phyloP scores from a whole-genome alignment of 2,329 filamentous ascomycete genomes.

The Ustulina deusta region DNA sequence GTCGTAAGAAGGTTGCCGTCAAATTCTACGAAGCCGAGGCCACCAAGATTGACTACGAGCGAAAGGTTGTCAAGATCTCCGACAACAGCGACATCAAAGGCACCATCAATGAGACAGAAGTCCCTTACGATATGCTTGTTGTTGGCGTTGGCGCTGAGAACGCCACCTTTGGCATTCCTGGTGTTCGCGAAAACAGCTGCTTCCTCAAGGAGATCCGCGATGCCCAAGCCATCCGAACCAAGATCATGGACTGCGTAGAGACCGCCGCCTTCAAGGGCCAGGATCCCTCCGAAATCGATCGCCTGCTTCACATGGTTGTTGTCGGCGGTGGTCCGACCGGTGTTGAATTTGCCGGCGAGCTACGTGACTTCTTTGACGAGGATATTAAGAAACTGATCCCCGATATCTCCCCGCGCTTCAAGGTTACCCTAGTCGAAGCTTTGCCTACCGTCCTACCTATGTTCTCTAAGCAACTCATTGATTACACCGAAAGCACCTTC shows the following conservation, averaged over 20 bases:
- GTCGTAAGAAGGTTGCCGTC: constrained; percentile 92
- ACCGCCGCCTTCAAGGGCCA: constrained; percentile 99
- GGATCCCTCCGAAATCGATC: constrained; percentile 85
- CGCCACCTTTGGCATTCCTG: constrained; percentile 96
- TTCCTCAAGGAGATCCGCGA: constrained; percentile 99
- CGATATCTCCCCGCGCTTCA: constrained; percentile 93
- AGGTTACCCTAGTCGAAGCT: constrained; percentile 96
- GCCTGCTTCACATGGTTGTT: constrained; percentile 97
- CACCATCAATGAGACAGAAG: constrained; percentile 82
- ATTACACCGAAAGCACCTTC: constrained; percentile 99
- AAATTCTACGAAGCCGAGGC: constrained; percentile 99
- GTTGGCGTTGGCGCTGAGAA: constrained; percentile 98
- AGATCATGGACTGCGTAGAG: constrained; percentile 99
- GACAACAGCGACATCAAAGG: constrained; percentile 96
- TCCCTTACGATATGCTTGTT: constrained; percentile 98
- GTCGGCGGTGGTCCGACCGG: constrained; percentile 94
- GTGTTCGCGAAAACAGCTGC: constrained; percentile 93
- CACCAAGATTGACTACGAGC: constrained; percentile 92
- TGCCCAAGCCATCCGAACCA: constrained; percentile 95
- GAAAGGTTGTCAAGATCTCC: constrained; percentile 87
- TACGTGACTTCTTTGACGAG: constrained; percentile 98
- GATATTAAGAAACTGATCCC: constrained; percentile 99
- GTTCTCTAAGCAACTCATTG: constrained; percentile 99
- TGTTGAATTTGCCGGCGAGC: constrained; percentile 97
- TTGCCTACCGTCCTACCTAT: constrained; percentile 96